A percentile compares a stretch with the other conserved stretches of the same genome.
These are phyloP conservation scores for Trypethelium eluteriae DNA, from an alignment of 495 filamentous ascomycete species.

Conservation along the genomic window DNA sequence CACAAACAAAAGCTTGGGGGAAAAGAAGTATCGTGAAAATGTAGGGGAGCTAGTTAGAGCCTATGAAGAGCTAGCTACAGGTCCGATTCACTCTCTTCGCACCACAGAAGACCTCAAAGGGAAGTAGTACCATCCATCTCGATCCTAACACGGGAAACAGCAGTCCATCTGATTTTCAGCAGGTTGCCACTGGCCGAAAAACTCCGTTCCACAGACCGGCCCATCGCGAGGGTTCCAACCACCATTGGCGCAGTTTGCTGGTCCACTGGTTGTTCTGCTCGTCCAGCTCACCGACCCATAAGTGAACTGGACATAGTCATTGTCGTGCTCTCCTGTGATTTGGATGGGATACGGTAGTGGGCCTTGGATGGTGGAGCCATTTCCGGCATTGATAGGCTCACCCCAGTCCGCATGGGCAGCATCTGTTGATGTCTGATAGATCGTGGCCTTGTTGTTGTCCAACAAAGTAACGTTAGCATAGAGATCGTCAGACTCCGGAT, in stretches of 20 bases:
- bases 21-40: too few species aligned
- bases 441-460: not conserved
- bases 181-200: not conserved
- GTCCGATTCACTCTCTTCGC: too few species aligned
- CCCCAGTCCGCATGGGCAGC: not conserved
- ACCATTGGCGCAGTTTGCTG: conserved; percentile 12
- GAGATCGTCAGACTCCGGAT: not conserved
- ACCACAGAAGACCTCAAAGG: too few species aligned
- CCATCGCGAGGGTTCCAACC: conserved; percentile 9
- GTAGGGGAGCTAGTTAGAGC: too few species aligned
- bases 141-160: not conserved
- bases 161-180: conserved; percentile 6
- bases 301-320: conserved; percentile 24
- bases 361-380: not conserved
- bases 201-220: not conserved
- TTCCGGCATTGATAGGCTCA: not conserved
- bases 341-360: conserved; percentile 11
- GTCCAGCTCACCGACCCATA: conserved; percentile 16
- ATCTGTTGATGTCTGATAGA: not conserved
- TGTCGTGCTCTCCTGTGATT: conserved; percentile 20
- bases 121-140: too few species aligned
- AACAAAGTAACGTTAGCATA: not conserved
- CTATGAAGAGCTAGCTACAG: too few species aligned
- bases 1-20: too few species aligned
- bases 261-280: conserved; percentile 14